Percentiles rank a stretch among this genome's conserved stretches.
These are phyloP conservation scores for Cicer cuneatum DNA, from an alignment of 306 rosid species.

Conservation along the genomic window DNA sequence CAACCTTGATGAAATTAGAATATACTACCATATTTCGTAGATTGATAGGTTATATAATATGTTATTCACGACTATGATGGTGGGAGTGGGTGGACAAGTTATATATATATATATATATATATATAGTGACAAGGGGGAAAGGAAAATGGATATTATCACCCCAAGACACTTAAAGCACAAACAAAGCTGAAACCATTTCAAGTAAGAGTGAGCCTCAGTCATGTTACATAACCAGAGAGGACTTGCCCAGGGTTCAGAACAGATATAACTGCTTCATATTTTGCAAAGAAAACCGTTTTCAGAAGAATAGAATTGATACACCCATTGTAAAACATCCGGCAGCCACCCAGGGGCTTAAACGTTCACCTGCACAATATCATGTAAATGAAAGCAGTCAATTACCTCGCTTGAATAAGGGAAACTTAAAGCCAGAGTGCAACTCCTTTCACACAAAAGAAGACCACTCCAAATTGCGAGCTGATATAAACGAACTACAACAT, in stretches of 20 bases:
- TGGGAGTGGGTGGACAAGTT: background rate
- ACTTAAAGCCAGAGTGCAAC: background rate
- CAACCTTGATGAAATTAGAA: background rate
- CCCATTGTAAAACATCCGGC: slow-evolving; percentile 64
- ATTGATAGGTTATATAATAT: background rate
- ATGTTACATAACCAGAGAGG: background rate
- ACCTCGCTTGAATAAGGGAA: background rate
- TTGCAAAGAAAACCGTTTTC: background rate
- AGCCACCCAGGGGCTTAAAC: slow-evolving; percentile 67
- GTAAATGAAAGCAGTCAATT: slow-evolving; percentile 22
- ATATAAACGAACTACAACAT: background rate
- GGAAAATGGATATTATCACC: background rate
- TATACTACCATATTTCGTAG: background rate
- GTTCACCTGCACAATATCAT: slow-evolving; percentile 42
- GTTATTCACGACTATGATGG: background rate
- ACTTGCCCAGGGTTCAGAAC: background rate
- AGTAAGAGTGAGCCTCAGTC: slow-evolving; percentile 1
- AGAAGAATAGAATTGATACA: slow-evolving; percentile 32
- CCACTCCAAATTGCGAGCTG: background rate
- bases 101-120: no score
- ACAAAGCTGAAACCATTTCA: slow-evolving; percentile 22
- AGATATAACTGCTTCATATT: background rate
- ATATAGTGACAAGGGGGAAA: background rate
- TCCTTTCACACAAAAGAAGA: background rate
- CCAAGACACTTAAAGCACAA: background rate